A percentile compares a stretch with the other conserved stretches of the same genome.
Conservation (phyloP, 768 basidiomycete species). For the Termitomyces bulborhizus region DNA sequence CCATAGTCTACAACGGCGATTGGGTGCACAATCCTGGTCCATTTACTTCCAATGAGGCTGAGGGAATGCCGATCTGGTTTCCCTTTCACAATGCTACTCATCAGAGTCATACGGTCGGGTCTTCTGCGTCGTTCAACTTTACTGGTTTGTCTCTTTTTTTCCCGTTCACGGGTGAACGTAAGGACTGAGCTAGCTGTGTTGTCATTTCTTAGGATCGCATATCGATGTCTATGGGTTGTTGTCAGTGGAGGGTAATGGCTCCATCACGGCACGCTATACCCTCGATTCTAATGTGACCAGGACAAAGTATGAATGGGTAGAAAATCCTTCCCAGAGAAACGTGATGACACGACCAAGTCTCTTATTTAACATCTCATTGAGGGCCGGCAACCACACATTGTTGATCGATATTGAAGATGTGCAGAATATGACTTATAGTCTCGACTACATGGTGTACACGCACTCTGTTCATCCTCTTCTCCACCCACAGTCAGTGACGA, state of each 20-base stretch:
- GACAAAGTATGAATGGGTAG: neutral
- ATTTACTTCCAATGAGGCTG: too few species aligned
- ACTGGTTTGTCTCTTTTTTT: neutral
- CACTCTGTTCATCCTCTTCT: too few species aligned
- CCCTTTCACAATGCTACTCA: conserved; percentile 6
- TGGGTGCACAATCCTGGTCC: neutral
- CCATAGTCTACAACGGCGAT: neutral
- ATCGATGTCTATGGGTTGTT: neutral
- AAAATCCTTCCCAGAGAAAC: too few species aligned
- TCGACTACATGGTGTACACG: neutral
- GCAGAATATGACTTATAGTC: neutral
- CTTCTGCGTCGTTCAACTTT: neutral
- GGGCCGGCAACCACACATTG: neutral
- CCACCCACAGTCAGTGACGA: too few species aligned
- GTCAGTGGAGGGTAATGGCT: neutral
- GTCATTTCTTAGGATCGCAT: neutral
- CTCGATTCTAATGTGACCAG: neutral
- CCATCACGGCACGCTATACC: neutral
- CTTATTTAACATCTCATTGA: neutral
- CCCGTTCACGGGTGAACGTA: neutral
- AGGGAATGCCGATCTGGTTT: neutral
- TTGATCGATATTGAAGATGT: neutral
- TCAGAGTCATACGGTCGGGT: neutral
- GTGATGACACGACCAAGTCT: neutral
- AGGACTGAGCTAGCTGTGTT: neutral